These are phyloP conservation scores for Liquidambar formosana DNA, from an alignment of 164 flowering plant genomes.

Conservation along the genomic window DNA sequence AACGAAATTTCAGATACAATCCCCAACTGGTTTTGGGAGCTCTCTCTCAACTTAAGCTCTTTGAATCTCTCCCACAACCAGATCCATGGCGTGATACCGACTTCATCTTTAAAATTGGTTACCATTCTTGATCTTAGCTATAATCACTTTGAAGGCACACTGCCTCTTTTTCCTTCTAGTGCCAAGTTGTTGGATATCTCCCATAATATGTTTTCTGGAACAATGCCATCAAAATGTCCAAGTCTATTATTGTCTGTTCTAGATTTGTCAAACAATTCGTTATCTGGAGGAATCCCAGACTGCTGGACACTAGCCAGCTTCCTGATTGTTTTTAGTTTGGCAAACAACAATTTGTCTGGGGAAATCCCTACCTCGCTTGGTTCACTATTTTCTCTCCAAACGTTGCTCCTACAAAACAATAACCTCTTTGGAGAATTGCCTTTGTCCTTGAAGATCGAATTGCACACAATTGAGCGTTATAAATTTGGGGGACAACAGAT, in stretches of 20 bases:
- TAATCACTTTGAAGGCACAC: slow-evolving; percentile 3
- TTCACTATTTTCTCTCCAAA: neutral
- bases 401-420: neutral
- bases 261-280: slow-evolving; percentile 15
- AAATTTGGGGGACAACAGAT: slow-evolving; percentile 2
- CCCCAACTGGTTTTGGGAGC: slow-evolving; percentile 5
- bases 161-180: neutral
- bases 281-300: slow-evolving; percentile 18
- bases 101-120: neutral
- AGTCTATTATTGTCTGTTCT: neutral
- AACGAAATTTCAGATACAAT: slow-evolving; percentile 1
- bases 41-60: neutral
- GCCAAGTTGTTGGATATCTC: slow-evolving; percentile 3
- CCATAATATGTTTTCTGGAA: slow-evolving; percentile 11
- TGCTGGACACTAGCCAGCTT: neutral
- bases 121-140: neutral
- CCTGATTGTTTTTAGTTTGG: slow-evolving; percentile 1
- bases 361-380: slow-evolving; percentile 11
- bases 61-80: slow-evolving; percentile 5
- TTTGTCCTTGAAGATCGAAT: neutral
- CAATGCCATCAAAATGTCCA: neutral
- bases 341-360: slow-evolving; percentile 18
- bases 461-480: neutral
- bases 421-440: neutral
- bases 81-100: neutral